phyloP scores from a whole-genome alignment of 768 basidiomycete species.

The Vishniacozyma victoriae region DNA sequence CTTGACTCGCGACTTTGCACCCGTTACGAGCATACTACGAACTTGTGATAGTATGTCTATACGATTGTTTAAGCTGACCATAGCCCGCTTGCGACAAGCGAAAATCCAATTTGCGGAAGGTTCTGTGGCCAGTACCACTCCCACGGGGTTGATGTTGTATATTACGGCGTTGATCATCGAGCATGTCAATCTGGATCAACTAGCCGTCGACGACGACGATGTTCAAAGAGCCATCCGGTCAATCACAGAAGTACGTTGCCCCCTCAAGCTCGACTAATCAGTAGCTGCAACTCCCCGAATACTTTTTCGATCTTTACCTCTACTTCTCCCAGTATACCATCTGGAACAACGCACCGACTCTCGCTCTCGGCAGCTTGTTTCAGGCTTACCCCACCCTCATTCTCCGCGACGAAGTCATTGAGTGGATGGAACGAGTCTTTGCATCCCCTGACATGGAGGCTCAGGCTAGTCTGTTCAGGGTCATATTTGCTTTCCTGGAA shows the following conservation, averaged over 20 bases:
- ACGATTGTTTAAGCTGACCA: neutral
- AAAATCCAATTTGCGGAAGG: neutral
- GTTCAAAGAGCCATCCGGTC: slow-evolving; percentile 57
- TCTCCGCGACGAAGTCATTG: slow-evolving; percentile 69
- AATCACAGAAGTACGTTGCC: slow-evolving; percentile 51
- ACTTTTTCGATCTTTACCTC: slow-evolving; percentile 69
- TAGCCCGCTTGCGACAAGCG: neutral
- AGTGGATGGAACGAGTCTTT: slow-evolving; percentile 87
- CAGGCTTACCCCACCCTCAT: slow-evolving; percentile 86
- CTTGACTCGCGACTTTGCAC: slow-evolving; percentile 77
- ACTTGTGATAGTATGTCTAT: slow-evolving; percentile 68
- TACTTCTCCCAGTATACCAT: slow-evolving; percentile 64
- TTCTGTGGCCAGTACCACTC: slow-evolving; percentile 34
- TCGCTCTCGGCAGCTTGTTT: slow-evolving; percentile 88
- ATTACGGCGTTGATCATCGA: slow-evolving; percentile 82
- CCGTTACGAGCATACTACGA: slow-evolving; percentile 70
- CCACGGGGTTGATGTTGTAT: slow-evolving; percentile 59
- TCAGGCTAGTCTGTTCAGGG: slow-evolving; percentile 68
- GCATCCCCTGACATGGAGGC: slow-evolving; percentile 64
- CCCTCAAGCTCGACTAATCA: slow-evolving; percentile 6
- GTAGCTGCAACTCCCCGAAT: slow-evolving; percentile 70
- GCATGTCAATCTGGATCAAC: slow-evolving; percentile 76
- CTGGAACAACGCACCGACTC: slow-evolving; percentile 56
- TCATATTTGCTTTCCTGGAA: slow-evolving; percentile 84
- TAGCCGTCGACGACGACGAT: slow-evolving; percentile 59